Evolutionary conservation across 225 moss, liverwort and hornwort species (phyloP).

Genomic region (Pleurozium schreberi): DNA sequence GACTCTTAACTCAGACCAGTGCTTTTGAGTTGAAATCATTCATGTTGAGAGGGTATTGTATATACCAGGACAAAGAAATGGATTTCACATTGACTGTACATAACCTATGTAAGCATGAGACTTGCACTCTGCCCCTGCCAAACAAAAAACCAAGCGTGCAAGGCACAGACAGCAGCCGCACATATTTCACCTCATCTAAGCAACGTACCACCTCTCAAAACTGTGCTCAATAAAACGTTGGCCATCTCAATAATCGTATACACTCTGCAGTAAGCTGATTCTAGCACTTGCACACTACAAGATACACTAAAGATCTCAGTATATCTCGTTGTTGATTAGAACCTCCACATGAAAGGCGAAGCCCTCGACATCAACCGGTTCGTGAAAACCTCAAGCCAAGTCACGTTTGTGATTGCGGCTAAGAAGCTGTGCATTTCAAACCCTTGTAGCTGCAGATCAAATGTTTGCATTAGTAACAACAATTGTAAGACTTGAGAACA

Average conservation of each 20-base stretch:
- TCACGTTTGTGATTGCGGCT: neutral
- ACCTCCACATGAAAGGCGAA: neutral
- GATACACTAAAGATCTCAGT: neutral
- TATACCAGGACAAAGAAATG: neutral
- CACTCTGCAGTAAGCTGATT: neutral
- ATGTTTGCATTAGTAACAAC: neutral
- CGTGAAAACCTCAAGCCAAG: neutral
- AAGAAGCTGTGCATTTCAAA: neutral
- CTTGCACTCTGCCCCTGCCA: neutral
- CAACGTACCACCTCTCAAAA: neutral
- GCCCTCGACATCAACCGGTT: neutral
- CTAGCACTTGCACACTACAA: neutral
- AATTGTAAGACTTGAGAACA: neutral
- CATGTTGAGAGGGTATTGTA: neutral
- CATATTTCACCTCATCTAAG: neutral
- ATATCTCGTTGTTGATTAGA: neutral
- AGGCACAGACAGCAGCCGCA: neutral
- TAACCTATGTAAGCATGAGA: neutral
- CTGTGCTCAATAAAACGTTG: neutral
- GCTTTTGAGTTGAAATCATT: neutral
- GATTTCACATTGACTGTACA: slow-evolving; percentile 17
- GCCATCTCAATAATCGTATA: neutral
- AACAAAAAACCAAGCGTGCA: neutral
- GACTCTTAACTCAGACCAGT: no score
- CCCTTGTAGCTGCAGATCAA: neutral